phyloP scores from a whole-genome alignment of 495 filamentous ascomycete genomes.

The Aspergillus bertholletiae region DNA sequence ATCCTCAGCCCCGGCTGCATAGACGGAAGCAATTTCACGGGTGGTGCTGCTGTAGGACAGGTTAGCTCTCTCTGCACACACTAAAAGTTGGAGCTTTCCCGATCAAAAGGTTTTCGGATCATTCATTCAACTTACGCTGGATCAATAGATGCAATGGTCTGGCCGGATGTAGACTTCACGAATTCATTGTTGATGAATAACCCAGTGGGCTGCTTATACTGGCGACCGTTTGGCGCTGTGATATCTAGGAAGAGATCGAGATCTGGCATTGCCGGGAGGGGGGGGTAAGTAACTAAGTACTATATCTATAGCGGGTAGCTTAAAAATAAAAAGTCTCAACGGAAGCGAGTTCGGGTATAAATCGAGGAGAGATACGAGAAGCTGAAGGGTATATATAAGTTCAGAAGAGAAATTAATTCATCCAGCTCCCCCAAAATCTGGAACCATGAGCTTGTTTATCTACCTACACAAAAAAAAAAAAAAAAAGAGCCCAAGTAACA shows the following conservation, averaged over 20 bases:
- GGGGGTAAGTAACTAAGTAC: too few species aligned
- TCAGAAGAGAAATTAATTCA: too few species aligned
- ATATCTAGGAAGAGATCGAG: constrained; percentile 54
- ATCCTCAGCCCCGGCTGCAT: constrained; percentile 74
- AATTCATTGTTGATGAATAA: constrained; percentile 97
- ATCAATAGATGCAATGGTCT: constrained; percentile 74
- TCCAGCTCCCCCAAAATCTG: too few species aligned
- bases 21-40: constrained; percentile 68
- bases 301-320: too few species aligned
- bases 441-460: too few species aligned
- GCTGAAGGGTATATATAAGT: too few species aligned
- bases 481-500: too few species aligned
- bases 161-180: constrained; percentile 65
- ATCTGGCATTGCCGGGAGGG: neutral
- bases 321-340: too few species aligned
- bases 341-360: too few species aligned
- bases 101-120: too few species aligned
- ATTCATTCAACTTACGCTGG: constrained; percentile 51
- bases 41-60: constrained; percentile 72
- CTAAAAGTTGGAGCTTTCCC: constrained; percentile 47
- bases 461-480: neutral
- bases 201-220: constrained; percentile 73
- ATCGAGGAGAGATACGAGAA: too few species aligned
- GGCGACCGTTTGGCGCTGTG: constrained; percentile 82
- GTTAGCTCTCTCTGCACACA: constrained; percentile 56